Evolutionary conservation across 2,329 filamentous ascomycete genomes (phyloP).

Genomic region (Xylaria sp.): DNA sequence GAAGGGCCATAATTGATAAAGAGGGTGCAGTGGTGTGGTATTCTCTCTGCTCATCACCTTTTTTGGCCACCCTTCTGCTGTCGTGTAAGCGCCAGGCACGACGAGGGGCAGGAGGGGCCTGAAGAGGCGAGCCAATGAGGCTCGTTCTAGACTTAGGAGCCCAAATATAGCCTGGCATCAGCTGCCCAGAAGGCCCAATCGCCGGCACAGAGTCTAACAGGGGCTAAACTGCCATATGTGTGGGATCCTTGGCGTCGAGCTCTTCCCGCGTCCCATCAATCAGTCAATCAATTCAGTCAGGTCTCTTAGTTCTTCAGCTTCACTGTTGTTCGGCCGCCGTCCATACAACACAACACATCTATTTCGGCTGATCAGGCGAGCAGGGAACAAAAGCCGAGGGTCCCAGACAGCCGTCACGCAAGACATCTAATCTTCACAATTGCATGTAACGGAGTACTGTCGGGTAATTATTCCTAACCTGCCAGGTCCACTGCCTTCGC

Average conservation of each 20-base stretch:
- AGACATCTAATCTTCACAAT: background rate
- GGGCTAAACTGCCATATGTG: slow-evolving; percentile 18
- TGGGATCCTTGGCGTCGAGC: background rate
- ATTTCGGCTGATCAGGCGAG: slow-evolving; percentile 14
- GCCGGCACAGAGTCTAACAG: slow-evolving; percentile 2
- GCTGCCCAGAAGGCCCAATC: slow-evolving; percentile 24
- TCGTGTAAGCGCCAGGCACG: slow-evolving; percentile 40
- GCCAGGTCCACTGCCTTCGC: background rate
- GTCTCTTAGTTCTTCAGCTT: too few relatives aligned
- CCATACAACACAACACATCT: background rate
- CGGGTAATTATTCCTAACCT: background rate
- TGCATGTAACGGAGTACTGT: background rate
- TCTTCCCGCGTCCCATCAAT: slow-evolving; percentile 14
- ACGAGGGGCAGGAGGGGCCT: slow-evolving; percentile 31
- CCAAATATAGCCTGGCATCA: slow-evolving; percentile 38
- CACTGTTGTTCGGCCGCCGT: slow-evolving; percentile 24
- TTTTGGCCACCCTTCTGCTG: slow-evolving; percentile 5
- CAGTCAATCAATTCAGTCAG: too few relatives aligned
- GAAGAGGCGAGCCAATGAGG: slow-evolving; percentile 33
- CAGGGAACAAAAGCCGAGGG: slow-evolving; percentile 14
- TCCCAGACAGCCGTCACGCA: slow-evolving; percentile 15
- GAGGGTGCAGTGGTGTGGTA: slow-evolving; percentile 16
- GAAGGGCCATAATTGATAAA: background rate
- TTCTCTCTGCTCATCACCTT: slow-evolving; percentile 4
- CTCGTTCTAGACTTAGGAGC: background rate